phyloP scores from a whole-genome alignment of 75 land plant species.

The Cunninghamia lanceolata region DNA sequence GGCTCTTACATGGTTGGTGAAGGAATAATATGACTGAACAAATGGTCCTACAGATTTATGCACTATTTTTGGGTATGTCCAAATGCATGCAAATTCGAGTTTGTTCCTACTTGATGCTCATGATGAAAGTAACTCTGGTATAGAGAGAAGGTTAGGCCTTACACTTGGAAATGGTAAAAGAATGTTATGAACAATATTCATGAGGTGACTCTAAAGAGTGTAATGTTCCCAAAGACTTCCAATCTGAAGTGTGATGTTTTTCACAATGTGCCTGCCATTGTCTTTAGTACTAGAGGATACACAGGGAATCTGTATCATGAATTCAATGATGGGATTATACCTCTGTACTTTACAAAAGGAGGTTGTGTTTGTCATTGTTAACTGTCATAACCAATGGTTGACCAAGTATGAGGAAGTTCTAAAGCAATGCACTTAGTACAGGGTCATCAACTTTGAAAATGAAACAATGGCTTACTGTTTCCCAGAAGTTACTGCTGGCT shows the following conservation, averaged over 20 bases:
- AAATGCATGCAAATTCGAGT: slow-evolving; percentile 8
- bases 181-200: slow-evolving; percentile 25
- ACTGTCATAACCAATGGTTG: slow-evolving; percentile 76
- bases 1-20: background rate
- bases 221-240: background rate
- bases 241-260: slow-evolving; percentile 28
- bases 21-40: slow-evolving; percentile 24
- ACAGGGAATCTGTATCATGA: slow-evolving; percentile 69
- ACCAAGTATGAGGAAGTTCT: slow-evolving; percentile 67
- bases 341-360: slow-evolving; percentile 50
- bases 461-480: slow-evolving; percentile 67
- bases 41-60: slow-evolving; percentile 33
- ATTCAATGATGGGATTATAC: slow-evolving; percentile 57
- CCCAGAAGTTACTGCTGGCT: background rate
- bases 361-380: slow-evolving; percentile 57
- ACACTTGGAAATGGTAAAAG: slow-evolving; percentile 36
- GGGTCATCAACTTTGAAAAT: slow-evolving; percentile 44
- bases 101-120: background rate
- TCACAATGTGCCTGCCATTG: slow-evolving; percentile 43
- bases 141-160: slow-evolving; percentile 26
- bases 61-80: slow-evolving; percentile 6
- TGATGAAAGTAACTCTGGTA: background rate
- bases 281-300: slow-evolving; percentile 60
- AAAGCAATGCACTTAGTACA: slow-evolving; percentile 46
- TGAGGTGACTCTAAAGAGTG: slow-evolving; percentile 19